Evolutionary conservation across 2,329 filamentous ascomycete genomes (phyloP), one percentile per base, ranked within the genome.

Genomic region (Ascochyta fabae): DNA sequence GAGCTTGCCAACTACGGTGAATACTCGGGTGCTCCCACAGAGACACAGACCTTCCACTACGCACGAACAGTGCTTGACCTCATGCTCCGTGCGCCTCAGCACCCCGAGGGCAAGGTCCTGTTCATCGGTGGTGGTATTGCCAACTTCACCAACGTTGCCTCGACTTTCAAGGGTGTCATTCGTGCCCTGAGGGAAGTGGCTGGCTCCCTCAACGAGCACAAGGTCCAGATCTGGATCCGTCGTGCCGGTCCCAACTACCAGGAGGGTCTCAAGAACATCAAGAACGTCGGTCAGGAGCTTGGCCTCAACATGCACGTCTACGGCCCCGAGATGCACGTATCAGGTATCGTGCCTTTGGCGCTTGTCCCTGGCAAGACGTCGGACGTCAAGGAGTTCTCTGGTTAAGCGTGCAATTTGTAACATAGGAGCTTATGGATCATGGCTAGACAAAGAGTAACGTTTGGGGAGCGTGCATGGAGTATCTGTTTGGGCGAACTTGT

Each of bases 121-220:
- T 99, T 99, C 86, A 98, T 99, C 68, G 95, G 95, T 79, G 95
- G 95, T 83, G 95, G 95, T 86, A 99, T 99, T 86, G 95, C 95
- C 85, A 99, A 99, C 89, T 99, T 99, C 84, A 99, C 95, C 85
- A 99, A 98, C 82, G 95, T 99, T 51, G 95, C 95, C 59, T 95
- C 90, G 71, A 99, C 95, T 64, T 99, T 99, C 90, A 99, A 99
- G 87, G 95, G 95, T 83, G 94, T 99, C 79, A 99, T 99, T 78
- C 90, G 92, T 69, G 95, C 95, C 58, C 86, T 99, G 65, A 88
- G 94, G 66, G 95, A 98, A 81, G 92, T 94, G 69, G 86, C 93
- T 58, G 87, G 88, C 62, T 84, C 89, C 63, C 86, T 99, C 68
- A 87, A 87, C 75, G 95, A 99, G 86, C 95, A 99, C 88, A 96